phyloP scores from a whole-genome alignment of 2,329 filamentous ascomycete genomes.

The Mollisia scopiformis region DNA sequence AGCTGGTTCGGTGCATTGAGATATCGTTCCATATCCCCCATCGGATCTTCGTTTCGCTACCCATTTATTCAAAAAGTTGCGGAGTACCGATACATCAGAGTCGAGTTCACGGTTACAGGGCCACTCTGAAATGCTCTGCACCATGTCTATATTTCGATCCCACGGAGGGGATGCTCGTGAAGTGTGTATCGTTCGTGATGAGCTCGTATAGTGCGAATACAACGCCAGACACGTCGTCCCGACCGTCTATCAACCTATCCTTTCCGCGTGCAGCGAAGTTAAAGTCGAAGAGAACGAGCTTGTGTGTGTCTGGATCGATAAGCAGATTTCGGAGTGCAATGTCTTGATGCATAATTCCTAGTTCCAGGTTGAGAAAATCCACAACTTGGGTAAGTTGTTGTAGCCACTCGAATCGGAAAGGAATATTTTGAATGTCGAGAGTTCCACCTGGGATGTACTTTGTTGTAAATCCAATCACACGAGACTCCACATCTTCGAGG shows the following conservation, averaged over 20 bases:
- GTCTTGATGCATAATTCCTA: slow-evolving; percentile 44
- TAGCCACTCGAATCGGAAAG: slow-evolving; percentile 42
- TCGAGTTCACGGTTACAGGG: slow-evolving; percentile 16
- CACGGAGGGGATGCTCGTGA: not conserved
- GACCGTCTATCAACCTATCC: slow-evolving; percentile 14
- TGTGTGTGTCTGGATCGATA: slow-evolving; percentile 38
- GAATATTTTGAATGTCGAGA: slow-evolving; percentile 33
- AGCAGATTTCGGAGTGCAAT: slow-evolving; percentile 43
- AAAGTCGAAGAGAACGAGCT: slow-evolving; percentile 43
- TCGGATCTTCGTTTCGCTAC: slow-evolving; percentile 18
- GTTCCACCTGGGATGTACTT: slow-evolving; percentile 40
- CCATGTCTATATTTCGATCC: slow-evolving; percentile 22
- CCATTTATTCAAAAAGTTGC: slow-evolving; percentile 21
- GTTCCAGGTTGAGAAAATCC: slow-evolving; percentile 42
- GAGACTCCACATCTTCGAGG: slow-evolving; percentile 30
- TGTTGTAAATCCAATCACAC: slow-evolving; percentile 43
- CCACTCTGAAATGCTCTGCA: slow-evolving; percentile 21
- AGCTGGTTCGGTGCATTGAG: slow-evolving; percentile 17
- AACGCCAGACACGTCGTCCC: slow-evolving; percentile 33
- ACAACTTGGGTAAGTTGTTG: slow-evolving; percentile 41
- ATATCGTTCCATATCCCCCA: slow-evolving; percentile 16
- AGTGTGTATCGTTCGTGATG: slow-evolving; percentile 21
- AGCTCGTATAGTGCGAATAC: slow-evolving; percentile 27
- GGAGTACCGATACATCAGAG: slow-evolving; percentile 17
- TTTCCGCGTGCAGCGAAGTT: slow-evolving; percentile 16